These are phyloP conservation scores for Austroboletus eburneus DNA, from an alignment of 768 basidiomycete species.

Conservation along the genomic window DNA sequence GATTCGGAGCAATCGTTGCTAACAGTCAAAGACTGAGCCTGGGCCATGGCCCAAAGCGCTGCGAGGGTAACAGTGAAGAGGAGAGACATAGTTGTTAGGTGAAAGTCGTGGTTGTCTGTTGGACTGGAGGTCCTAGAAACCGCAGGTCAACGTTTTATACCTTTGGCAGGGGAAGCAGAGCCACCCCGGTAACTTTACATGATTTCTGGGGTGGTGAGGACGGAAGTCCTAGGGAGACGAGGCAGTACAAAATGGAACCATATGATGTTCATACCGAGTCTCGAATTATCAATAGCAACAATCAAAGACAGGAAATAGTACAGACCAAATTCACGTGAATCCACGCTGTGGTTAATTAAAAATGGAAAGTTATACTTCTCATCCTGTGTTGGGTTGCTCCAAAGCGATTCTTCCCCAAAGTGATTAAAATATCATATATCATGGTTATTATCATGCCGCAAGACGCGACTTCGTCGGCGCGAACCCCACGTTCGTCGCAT, in stretches of 20 bases:
- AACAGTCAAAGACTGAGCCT: too few relatives aligned
- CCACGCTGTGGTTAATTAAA: too few relatives aligned
- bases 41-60: neutral
- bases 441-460: too few relatives aligned
- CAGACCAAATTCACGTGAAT: neutral
- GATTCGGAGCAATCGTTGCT: too few relatives aligned
- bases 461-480: too few relatives aligned
- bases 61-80: neutral
- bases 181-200: neutral
- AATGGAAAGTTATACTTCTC: too few relatives aligned
- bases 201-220: neutral
- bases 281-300: neutral
- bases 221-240: neutral
- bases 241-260: slow-evolving; percentile 3
- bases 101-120: neutral
- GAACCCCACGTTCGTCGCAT: too few relatives aligned
- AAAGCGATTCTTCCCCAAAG: too few relatives aligned
- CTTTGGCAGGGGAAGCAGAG: neutral
- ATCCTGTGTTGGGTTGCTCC: too few relatives aligned
- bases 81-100: neutral
- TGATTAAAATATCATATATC: too few relatives aligned
- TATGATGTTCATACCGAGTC: too few relatives aligned
- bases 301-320: neutral
- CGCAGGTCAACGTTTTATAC: slow-evolving; percentile 13
- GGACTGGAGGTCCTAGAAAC: neutral